These are phyloP conservation scores for Stemphylium vesicarium DNA, from an alignment of 2,329 filamentous ascomycete genomes.

Conservation along the genomic window DNA sequence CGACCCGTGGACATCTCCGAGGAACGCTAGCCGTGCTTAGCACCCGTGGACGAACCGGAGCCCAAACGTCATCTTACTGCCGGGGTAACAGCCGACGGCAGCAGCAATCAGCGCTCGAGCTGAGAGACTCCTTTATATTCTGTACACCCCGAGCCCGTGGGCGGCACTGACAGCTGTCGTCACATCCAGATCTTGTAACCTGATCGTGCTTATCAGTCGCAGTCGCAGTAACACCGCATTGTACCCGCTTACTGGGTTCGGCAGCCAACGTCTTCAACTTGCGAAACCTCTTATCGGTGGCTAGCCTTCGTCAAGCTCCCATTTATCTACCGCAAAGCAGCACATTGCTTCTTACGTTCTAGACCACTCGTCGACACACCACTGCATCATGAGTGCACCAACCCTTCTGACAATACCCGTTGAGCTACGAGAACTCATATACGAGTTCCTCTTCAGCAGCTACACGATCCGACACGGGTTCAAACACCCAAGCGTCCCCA, in stretches of 20 bases:
- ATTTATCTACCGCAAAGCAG: no score
- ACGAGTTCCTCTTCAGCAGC: constrained; percentile 41
- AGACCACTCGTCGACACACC: neutral
- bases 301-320: neutral
- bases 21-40: constrained; percentile 3
- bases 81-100: constrained; percentile 1
- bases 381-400: constrained; percentile 22
- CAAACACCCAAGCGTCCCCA: constrained; percentile 16
- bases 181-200: constrained; percentile 3
- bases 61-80: constrained; percentile 13
- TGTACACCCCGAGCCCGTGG: constrained; percentile 8
- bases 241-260: neutral
- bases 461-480: constrained; percentile 41
- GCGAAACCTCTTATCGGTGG: constrained; percentile 6
- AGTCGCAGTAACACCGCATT: neutral
- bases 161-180: constrained; percentile 3
- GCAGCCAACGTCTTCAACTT: neutral
- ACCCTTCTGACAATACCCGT: constrained; percentile 40
- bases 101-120: neutral
- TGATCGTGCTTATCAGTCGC: constrained; percentile 3
- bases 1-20: neutral
- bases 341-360: no score
- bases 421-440: constrained; percentile 45
- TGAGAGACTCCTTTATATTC: constrained; percentile 4
- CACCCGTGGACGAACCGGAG: neutral